A percentile compares a stretch with the other conserved stretches of the same genome.
These are phyloP conservation scores for Wickerhamomyces silvicola DNA, from an alignment of 805 yeast species.

Conservation along the genomic window DNA sequence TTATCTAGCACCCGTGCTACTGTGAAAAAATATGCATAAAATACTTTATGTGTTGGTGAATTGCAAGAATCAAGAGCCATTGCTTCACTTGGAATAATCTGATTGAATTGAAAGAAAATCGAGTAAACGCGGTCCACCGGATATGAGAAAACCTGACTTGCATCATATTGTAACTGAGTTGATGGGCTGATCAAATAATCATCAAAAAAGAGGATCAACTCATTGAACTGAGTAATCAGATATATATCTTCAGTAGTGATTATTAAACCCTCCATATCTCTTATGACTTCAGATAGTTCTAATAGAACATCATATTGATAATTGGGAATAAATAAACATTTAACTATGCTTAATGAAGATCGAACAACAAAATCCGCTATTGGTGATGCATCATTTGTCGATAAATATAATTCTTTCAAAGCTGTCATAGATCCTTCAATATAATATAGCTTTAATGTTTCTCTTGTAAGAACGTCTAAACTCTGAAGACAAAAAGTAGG, in stretches of 20 bases:
- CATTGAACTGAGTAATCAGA: conserved; percentile 4
- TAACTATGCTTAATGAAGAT: conserved; percentile 2
- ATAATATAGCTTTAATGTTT: conserved; percentile 7
- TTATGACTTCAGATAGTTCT: conserved; percentile 13
- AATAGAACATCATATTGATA: conserved; percentile 12
- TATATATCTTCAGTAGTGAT: conserved; percentile 6
- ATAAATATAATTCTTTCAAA: conserved; percentile 12
- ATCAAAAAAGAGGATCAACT: conserved; percentile 8
- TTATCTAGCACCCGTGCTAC: conserved; percentile 17
- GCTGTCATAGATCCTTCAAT: conserved; percentile 13
- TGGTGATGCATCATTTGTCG: conserved; percentile 12
- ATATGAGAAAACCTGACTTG: conserved; percentile 10
- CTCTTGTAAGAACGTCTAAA: conserved; percentile 9
- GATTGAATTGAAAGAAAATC: conserved; percentile 10
- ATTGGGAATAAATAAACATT: conserved; percentile 14
- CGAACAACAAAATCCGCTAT: conserved; percentile 10
- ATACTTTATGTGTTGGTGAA: conserved; percentile 10
- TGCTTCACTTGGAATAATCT: conserved; percentile 15
- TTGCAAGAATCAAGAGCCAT: conserved; percentile 7
- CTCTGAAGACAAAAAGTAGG: conserved; percentile 14
- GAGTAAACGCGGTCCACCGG: conserved; percentile 11
- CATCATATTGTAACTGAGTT: conserved; percentile 1
- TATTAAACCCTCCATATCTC: conserved; percentile 7
- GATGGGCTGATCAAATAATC: conserved; percentile 2
- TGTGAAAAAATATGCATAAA: conserved; percentile 12